Base-by-base conservation (phyloP, 345 rosid species). In the Salix purpurea region DNA sequence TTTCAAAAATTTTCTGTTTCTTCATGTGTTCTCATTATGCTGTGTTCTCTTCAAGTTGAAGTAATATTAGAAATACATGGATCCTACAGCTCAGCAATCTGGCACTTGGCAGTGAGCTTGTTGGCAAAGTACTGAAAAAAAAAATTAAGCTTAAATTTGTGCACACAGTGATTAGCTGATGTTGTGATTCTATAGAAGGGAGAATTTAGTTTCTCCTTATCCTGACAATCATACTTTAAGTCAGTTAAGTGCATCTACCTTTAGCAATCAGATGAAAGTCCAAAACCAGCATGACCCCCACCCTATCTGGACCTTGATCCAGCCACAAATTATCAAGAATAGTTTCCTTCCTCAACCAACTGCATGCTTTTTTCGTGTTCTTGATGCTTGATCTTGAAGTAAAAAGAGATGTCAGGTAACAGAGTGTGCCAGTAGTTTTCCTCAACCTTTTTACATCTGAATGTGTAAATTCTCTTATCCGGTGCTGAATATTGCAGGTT, bases 401-500 rank as follows among this genome's bases (percentile, higher is more conserved):
- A 7, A 42, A 42, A 23, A 69, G 8, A 28, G 3, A 65, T 13
- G 42, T 74, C 30, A 30, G 42, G 4, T 28, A 56, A 74, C 16
- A 26, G 12, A 50, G 12, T 23, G 52, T 66, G 28, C 18, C 64
- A 14, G 36, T 65, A 10, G 44, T 23, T 34, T 32, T 18, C 39
- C 23, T 52, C 13, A 32, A 42, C 48, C 15, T 52, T 26, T 42
- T 24, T 23, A 36, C 23, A 24, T 46, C 9, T 13, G 7, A 74
- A 74, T 42, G 37, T 36, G 48, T 28, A 54, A 44, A 30, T 4
- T 36, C 7, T 36, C 65, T 72, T 21, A 56, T 13, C n/a, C 2
- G 34, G 11, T 28, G 1, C 36, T 65, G 48, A 26, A 62, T 78
- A 42, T 56, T 70, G 10, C 87, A 96, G 99, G 94, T 93, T 81